These are phyloP conservation scores for Drechmeria coniospora DNA, from an alignment of 2,329 filamentous ascomycete species.

Conservation along the genomic window DNA sequence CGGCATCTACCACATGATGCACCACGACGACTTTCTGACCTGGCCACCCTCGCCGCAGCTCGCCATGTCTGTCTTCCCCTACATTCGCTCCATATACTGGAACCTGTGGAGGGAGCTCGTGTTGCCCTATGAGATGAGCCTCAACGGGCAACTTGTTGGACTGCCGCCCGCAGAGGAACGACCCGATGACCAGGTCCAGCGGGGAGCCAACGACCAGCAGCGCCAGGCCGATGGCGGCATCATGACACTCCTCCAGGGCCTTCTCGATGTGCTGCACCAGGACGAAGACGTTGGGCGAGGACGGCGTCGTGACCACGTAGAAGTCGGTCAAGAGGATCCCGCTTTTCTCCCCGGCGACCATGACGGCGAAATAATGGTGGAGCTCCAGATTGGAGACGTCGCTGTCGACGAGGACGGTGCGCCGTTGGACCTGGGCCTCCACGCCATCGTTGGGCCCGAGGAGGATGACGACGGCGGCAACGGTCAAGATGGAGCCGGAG, in stretches of 20 bases:
- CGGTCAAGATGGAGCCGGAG: too few relatives aligned
- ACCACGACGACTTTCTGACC: constrained; percentile 26
- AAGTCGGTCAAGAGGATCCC: constrained; percentile 5
- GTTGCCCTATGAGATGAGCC: constrained; percentile 28
- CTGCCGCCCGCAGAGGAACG: constrained; percentile 16
- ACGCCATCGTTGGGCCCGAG: too few relatives aligned
- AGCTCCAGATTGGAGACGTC: constrained; percentile 7
- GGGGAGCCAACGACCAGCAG: constrained; percentile 8
- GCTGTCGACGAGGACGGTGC: too few relatives aligned
- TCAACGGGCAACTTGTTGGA: constrained; percentile 31
- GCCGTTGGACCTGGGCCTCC: too few relatives aligned
- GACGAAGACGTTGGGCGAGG: constrained; percentile 14
- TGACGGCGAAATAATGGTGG: constrained; percentile 5
- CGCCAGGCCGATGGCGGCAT: constrained; percentile 16
- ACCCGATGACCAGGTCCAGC: constrained; percentile 6
- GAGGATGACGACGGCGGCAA: too few relatives aligned
- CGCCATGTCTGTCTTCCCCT: constrained; percentile 34
- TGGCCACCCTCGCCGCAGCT: constrained; percentile 41
- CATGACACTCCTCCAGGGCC: constrained; percentile 18
- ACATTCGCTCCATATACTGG: constrained; percentile 28
- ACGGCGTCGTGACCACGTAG: constrained; percentile 6
- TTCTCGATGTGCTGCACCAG: constrained; percentile 20
- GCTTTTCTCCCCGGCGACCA: constrained; percentile 9
- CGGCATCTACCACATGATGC: constrained; percentile 27
- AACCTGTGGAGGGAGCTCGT: constrained; percentile 30